phyloP scores from a whole-genome alignment of 2,329 filamentous ascomycete genomes.

The Talaromyces funiculosus region DNA sequence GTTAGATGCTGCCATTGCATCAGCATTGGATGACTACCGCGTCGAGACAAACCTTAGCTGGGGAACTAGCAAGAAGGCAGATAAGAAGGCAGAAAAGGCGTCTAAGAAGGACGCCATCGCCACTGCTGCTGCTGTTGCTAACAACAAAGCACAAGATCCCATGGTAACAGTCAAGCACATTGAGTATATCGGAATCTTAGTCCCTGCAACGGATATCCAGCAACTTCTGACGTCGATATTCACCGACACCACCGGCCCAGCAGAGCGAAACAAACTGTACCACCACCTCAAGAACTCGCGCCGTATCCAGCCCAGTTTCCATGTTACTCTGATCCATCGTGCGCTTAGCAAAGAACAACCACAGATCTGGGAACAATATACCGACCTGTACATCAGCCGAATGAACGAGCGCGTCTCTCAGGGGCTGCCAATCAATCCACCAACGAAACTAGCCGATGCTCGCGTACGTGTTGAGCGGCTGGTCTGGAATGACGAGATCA shows the following conservation, averaged over 20 bases:
- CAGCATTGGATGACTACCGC: conserved; percentile 68
- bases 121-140: not conserved
- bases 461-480: conserved; percentile 58
- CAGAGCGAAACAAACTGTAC: conserved; percentile 62
- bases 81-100: conserved; percentile 29
- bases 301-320: conserved; percentile 78
- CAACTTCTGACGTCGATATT: conserved; percentile 67
- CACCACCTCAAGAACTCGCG: conserved; percentile 65
- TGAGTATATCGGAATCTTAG: conserved; percentile 60
- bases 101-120: conserved; percentile 13
- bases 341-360: conserved; percentile 56
- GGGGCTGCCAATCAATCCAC: conserved; percentile 19
- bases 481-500: conserved; percentile 79
- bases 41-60: conserved; percentile 72
- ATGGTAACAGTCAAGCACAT: conserved; percentile 48
- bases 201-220: conserved; percentile 49
- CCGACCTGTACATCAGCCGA: conserved; percentile 48
- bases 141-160: conserved; percentile 23
- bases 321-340: conserved; percentile 89
- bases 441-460: conserved; percentile 30
- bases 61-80: conserved; percentile 44
- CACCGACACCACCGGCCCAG: conserved; percentile 33
- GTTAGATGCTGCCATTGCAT: conserved; percentile 72
- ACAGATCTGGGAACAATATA: conserved; percentile 71
- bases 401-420: conserved; percentile 25